A percentile compares a stretch with the other conserved stretches of the same genome.
Conservation (phyloP, 352 stramenopile species). For the Aphanomyces astaci region DNA sequence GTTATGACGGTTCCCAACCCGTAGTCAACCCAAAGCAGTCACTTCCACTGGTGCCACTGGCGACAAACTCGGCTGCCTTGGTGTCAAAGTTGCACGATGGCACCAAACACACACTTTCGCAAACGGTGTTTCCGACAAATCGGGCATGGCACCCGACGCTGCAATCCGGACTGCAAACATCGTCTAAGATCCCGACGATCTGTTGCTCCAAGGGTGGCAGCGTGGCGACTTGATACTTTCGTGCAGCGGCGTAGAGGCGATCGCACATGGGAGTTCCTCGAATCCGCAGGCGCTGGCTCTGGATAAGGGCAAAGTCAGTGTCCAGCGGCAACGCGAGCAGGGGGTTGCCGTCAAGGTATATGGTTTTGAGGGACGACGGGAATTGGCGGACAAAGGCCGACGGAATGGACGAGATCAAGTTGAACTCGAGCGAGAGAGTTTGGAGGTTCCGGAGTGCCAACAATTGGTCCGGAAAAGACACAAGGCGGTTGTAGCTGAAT, state of each 20-base stretch:
- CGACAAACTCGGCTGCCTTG: not conserved
- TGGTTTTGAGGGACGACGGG: not conserved
- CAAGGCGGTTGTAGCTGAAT: conserved; percentile 1
- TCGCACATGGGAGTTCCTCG: not conserved
- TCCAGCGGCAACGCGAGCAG: not conserved
- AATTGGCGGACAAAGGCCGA: not conserved
- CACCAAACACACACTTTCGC: conserved; percentile 5
- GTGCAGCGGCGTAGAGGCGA: not conserved
- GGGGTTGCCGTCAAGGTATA: conserved; percentile 13
- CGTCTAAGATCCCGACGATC: not conserved
- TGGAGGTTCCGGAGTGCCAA: not conserved
- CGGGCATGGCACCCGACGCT: not conserved
- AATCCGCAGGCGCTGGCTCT: not conserved
- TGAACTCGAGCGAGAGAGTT: not conserved
- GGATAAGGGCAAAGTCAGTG: not conserved
- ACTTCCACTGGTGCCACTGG: not conserved
- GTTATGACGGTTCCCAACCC: not conserved
- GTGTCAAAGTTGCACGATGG: conserved; percentile 7
- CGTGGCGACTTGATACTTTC: not conserved
- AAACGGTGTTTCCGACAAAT: not conserved
- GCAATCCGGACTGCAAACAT: not conserved
- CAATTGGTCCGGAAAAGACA: not conserved
- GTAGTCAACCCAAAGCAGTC: not conserved
- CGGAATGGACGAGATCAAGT: not conserved
- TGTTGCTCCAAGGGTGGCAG: not conserved